Base-by-base conservation (phyloP, 2,329 filamentous ascomycete species). In the Colletotrichum salicis region DNA sequence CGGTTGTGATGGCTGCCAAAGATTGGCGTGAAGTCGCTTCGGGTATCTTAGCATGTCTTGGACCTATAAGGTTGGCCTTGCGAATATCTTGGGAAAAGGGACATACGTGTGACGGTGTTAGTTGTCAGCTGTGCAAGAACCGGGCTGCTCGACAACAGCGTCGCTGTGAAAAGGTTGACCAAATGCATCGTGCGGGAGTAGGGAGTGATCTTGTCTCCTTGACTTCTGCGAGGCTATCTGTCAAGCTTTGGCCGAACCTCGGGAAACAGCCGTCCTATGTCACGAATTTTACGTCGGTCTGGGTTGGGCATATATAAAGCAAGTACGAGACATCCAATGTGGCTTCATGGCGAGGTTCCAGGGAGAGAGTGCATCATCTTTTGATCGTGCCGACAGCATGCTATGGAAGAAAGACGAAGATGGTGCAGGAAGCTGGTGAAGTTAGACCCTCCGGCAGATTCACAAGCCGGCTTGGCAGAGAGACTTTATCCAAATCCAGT, bases 341-440 rank as follows among this genome's bases (percentile, higher is more conserved):
- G 27, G 10, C 15, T 19, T 8, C 33, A 33, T 29, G 27, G 22
- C 10, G 37, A 57, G 51, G 31, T 57, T 27, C 57, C 57, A n/a
- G 58, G 29, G 63, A 52, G 37, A 67, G 57, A 10, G 7, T 6
- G 13, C 27, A 1, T 1, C 13, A n/a, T 29, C n/a, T 62, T 35
- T 22, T n/a, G 22, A 52, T 19, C 10, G 29, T 58, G 48, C 15
- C 51, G 57, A 48, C 37, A 13, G 19, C 5, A 62, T 71, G 35
- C 67, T 71, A 33, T 71, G 68, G 68, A 67, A 67, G 19, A 71
- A 67, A 5, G 41, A 48, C 6, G 24, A 48, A 33, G 22, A 31
- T 4, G 56, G 6, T 57, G 52, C 27, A 57, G n/a, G 54, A 35
- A 35, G 29, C 6, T 27, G 15, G 27, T 41, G n/a, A 31, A 35